Base-by-base conservation (phyloP, 129 eudicot species). In the Pulicaria dysenterica region DNA sequence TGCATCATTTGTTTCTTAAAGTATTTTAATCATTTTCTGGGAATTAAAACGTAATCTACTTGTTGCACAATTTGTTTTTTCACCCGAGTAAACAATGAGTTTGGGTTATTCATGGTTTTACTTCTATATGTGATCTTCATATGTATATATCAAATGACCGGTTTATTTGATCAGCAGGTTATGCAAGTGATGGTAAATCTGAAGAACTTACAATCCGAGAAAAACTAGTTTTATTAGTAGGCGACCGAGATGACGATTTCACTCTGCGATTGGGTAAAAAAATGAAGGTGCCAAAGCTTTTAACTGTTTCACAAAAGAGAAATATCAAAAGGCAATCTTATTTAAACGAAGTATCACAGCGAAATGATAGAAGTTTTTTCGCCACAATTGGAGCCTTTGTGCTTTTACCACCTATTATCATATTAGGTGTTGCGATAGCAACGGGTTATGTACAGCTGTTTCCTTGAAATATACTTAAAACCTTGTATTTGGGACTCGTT, bases 361-460 rank as follows among this genome's bases (percentile, higher is more conserved):
- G 98, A 79, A 94, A 94, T 62, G 98, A 94, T 73, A 45, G 91
- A 0, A 85, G 76, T 72, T 85, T 90, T 79, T 94, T 94, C 38
- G 93, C 95, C 69, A 88, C 91, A 16, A 82, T 94, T 43, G 98
- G 98, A 43, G 97, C 98, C 15, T 90, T 94, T 81, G 96, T 94
- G 24, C 71, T 94, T 41, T 72, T 94, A 55, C 98, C 98, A 11
- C 98, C 98, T 34, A 40, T 90, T 51, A 60, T 90, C 49, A 90
- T 88, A 78, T 74, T 94, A 78, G 98, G 87, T 16, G 75, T 90
- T 48, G 96, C 93, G 11, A 94, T 94, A 31, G 85, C 85, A 54
- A 94, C 92, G 0, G 98, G 97, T 67, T 88, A 90, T 84, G 97
- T 90, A 65, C 97, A 94, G 48, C 96, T 94, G 55, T 92, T 85